These are phyloP conservation scores for Lotus japonicus DNA, from an alignment of 306 rosid species.

Conservation along the genomic window DNA sequence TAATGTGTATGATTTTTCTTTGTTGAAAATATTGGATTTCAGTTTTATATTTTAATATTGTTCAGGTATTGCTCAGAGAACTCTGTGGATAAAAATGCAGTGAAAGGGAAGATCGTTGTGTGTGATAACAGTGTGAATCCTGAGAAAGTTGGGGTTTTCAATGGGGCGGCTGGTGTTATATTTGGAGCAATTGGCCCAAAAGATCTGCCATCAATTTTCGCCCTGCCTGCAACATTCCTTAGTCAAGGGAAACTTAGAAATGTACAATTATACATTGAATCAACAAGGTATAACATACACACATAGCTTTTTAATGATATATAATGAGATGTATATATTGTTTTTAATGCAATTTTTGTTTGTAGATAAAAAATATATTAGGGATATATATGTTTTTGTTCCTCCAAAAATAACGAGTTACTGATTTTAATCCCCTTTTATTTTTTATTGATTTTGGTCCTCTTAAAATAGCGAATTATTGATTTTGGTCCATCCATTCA, in stretches of 20 bases:
- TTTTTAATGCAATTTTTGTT: too few species aligned
- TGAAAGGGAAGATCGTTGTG: constrained; percentile 47
- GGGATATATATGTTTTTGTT: too few species aligned
- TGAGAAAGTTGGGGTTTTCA: not conserved
- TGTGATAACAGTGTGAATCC: not conserved
- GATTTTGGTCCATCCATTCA: too few species aligned
- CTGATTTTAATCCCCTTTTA: too few species aligned
- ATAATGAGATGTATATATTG: too few species aligned
- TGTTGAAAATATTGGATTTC: not conserved
- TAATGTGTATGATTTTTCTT: not conserved
- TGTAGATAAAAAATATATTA: too few species aligned
- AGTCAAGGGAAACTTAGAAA: not conserved
- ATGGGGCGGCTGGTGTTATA: constrained; percentile 33
- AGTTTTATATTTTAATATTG: not conserved
- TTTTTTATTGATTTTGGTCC: too few species aligned
- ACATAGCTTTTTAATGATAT: too few species aligned
- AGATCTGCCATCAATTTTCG: not conserved
- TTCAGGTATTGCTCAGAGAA: not conserved
- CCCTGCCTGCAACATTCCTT: constrained; percentile 30
- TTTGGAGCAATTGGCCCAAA: not conserved
- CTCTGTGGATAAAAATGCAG: constrained; percentile 17
- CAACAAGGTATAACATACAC: not conserved
- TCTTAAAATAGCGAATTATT: too few species aligned
- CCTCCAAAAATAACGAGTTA: too few species aligned
- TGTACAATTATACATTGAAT: constrained; percentile 12